Conservation (phyloP, 495 filamentous ascomycete genomes). For the Viridothelium virens region DNA sequence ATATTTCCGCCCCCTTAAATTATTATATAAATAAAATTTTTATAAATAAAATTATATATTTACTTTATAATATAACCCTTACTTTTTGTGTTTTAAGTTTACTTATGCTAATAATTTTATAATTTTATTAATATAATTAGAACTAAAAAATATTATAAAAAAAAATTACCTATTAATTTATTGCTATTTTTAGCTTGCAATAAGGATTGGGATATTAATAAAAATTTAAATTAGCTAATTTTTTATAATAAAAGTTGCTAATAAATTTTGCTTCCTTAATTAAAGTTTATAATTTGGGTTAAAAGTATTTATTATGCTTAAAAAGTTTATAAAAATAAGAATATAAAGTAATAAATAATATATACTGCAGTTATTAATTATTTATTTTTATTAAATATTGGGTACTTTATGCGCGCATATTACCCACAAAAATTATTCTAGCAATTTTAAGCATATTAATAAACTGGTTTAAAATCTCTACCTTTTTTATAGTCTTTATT, state of each 20-base stretch:
- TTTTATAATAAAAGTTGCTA: background rate
- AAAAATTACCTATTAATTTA: background rate
- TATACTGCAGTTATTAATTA: background rate
- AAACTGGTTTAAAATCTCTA: background rate
- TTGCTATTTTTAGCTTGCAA: background rate
- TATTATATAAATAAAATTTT: background rate
- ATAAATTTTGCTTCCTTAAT: background rate
- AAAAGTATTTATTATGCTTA: background rate
- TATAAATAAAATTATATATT: background rate
- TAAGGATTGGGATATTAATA: background rate
- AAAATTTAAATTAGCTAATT: background rate
- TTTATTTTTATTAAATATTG: background rate
- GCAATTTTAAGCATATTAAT: background rate
- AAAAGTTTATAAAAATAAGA: background rate
- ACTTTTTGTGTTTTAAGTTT: background rate
- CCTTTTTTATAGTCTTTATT: background rate
- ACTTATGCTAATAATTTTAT: background rate
- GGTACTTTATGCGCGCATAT: background rate
- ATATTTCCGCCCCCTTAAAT: background rate
- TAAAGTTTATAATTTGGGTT: background rate
- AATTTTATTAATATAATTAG: background rate
- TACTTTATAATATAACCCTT: background rate
- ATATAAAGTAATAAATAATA: background rate
- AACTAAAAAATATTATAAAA: background rate
- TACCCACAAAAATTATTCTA: background rate